These are phyloP conservation scores for Yamadazyma blattariae DNA, from an alignment of 1,139 yeast genomes.

Conservation along the genomic window DNA sequence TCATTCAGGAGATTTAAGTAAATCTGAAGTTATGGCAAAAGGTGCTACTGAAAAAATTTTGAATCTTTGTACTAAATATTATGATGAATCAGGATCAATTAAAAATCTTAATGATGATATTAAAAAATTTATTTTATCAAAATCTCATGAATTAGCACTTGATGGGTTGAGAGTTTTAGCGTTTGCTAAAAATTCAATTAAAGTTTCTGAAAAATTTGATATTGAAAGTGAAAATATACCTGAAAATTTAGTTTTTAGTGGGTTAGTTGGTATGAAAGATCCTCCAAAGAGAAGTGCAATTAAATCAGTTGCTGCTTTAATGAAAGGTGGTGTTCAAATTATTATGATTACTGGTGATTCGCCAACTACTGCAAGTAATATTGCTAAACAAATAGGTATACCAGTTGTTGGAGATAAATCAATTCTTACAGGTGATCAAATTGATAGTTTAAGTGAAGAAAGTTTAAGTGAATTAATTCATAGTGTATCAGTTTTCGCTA, in stretches of 20 bases:
- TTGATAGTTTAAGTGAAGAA: conserved; percentile 68
- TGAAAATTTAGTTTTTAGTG: conserved; percentile 67
- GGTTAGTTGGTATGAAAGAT: conserved; percentile 91
- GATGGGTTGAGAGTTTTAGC: conserved; percentile 89
- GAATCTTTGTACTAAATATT: conserved; percentile 56
- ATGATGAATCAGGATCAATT: conserved; percentile 54
- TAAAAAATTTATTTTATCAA: conserved; percentile 43
- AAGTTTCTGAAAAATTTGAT: conserved; percentile 17
- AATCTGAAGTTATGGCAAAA: conserved; percentile 66
- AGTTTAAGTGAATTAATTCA: conserved; percentile 72
- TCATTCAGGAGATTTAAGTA: conserved; percentile 56
- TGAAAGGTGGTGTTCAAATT: conserved; percentile 92
- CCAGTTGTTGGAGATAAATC: conserved; percentile 66
- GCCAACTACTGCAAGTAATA: conserved; percentile 86
- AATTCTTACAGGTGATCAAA: conserved; percentile 79
- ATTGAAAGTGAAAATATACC: conserved; percentile 35
- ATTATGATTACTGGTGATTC: conserved; percentile 98
- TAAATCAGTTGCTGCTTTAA: conserved; percentile 64
- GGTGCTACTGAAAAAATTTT: conserved; percentile 88
- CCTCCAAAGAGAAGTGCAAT: conserved; percentile 91
- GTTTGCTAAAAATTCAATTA: conserved; percentile 56
- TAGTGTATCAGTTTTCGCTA: conserved; percentile 86
- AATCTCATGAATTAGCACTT: conserved; percentile 64
- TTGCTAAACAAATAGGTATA: conserved; percentile 91
- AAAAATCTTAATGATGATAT: conserved; percentile 52